A percentile compares a stretch with the other conserved stretches of the same genome.
These are phyloP conservation scores for Scalesia atractyloides DNA, from an alignment of 129 eudicot genomes.

Conservation along the genomic window DNA sequence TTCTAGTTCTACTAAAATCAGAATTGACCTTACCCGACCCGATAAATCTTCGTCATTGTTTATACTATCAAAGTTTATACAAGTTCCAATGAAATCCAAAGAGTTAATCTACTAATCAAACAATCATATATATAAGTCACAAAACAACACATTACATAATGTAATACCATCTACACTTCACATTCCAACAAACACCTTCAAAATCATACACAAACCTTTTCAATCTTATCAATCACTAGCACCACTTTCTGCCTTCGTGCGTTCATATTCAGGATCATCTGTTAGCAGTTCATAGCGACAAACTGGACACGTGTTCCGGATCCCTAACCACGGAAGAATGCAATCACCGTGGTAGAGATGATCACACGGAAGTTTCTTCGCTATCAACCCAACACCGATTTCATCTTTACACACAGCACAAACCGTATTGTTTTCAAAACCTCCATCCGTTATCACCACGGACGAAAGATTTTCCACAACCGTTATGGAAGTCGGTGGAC, in stretches of 20 bases:
- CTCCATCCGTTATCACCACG: constrained; percentile 42
- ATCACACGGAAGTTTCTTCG: constrained; percentile 56
- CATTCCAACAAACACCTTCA: constrained; percentile 25
- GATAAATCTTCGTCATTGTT: neutral
- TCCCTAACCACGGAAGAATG: constrained; percentile 68
- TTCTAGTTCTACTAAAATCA: too few species aligned
- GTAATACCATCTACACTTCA: constrained; percentile 28
- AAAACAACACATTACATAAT: neutral
- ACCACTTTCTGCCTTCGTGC: constrained; percentile 40
- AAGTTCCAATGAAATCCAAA: neutral
- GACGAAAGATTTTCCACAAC: constrained; percentile 45
- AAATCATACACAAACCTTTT: constrained; percentile 15
- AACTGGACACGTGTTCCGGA: constrained; percentile 80
- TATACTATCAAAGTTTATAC: neutral
- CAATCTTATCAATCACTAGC: constrained; percentile 21
- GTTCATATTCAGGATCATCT: constrained; percentile 72
- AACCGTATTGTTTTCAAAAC: constrained; percentile 35
- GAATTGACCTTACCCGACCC: neutral
- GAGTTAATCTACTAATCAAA: neutral
- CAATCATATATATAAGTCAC: neutral
- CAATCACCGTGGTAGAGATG: constrained; percentile 75
- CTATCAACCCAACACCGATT: constrained; percentile 52
- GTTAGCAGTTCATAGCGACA: constrained; percentile 71
- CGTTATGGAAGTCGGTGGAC: constrained; percentile 61
- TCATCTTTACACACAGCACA: constrained; percentile 86